phyloP scores from a whole-genome alignment of 1,284 basidiomycete species.

The Pseudozyma sp. region DNA sequence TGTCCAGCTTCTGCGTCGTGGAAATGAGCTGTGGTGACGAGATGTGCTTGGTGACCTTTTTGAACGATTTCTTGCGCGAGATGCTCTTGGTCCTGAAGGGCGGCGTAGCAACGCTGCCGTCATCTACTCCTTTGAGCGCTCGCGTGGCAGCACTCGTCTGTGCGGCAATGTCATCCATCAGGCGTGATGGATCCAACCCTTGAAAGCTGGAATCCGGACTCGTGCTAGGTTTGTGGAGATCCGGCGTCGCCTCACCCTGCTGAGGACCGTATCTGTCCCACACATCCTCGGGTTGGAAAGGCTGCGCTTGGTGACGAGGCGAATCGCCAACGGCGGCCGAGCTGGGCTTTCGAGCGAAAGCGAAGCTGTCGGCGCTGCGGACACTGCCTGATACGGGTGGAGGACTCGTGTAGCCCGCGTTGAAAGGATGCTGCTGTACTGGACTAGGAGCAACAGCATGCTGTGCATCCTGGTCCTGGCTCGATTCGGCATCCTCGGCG shows the following conservation, averaged over 20 bases:
- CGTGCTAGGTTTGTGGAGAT: conserved; percentile 9
- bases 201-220: conserved; percentile 7
- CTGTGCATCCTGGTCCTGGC: conserved; percentile 11
- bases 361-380: conserved; percentile 9
- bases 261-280: conserved; percentile 37
- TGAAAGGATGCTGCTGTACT: conserved; percentile 35
- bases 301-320: conserved; percentile 22
- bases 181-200: conserved; percentile 15
- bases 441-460: conserved; percentile 3
- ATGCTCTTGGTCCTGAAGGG: conserved; percentile 53
- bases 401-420: conserved; percentile 32
- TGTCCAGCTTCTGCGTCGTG: conserved; percentile 56
- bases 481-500: conserved; percentile 18
- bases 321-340: conserved; percentile 10
- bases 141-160: conserved; percentile 59
- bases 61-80: conserved; percentile 47
- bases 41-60: conserved; percentile 58
- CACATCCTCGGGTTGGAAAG: conserved; percentile 24
- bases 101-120: conserved; percentile 25
- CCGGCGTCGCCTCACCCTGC: conserved; percentile 13
- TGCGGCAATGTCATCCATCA: conserved; percentile 58
- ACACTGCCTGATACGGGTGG: not conserved
- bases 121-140: conserved; percentile 58
- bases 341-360: conserved; percentile 18
- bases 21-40: conserved; percentile 59